Percentiles rank a stretch among this genome's conserved stretches.
phyloP scores from a whole-genome alignment of 1,284 basidiomycete genomes.

The Naganishia liquefaciens region DNA sequence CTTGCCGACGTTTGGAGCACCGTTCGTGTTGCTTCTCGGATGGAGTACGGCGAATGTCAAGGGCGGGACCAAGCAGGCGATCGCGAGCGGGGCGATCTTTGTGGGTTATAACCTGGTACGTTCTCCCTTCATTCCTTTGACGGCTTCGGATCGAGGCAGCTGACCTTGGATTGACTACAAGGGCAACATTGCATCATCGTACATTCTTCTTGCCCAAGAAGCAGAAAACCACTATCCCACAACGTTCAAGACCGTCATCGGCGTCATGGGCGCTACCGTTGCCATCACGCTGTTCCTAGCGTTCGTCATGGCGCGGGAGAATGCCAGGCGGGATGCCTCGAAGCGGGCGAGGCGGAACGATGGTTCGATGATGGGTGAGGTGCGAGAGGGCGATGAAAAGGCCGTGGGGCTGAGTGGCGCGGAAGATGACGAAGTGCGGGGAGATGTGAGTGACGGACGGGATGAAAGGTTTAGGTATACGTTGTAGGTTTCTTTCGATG shows the following conservation, averaged over 20 bases:
- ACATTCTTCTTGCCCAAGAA: slow-evolving; percentile 9
- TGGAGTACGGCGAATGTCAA: slow-evolving; percentile 55
- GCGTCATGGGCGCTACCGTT: slow-evolving; percentile 25
- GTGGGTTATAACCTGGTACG: slow-evolving; percentile 50
- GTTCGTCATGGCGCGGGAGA: slow-evolving; percentile 21
- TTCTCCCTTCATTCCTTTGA: not conserved
- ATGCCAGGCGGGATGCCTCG: slow-evolving; percentile 5
- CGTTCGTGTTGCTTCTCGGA: slow-evolving; percentile 56
- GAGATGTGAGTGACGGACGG: slow-evolving; percentile 18
- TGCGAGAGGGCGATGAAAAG: not conserved
- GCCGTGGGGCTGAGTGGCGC: not conserved
- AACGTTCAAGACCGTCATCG: slow-evolving; percentile 30
- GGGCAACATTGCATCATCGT: slow-evolving; percentile 28
- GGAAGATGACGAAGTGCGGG: not conserved
- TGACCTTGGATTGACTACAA: not conserved
- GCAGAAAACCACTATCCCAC: slow-evolving; percentile 27
- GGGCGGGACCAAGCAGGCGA: slow-evolving; percentile 57
- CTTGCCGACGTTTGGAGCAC: slow-evolving; percentile 56
- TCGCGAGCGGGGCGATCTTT: slow-evolving; percentile 53
- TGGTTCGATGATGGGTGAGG: not conserved
- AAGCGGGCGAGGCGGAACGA: not conserved
- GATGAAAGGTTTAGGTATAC: slow-evolving; percentile 21
- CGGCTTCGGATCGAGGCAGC: too few species aligned
- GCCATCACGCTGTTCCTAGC: slow-evolving; percentile 7
- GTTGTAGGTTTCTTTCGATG: slow-evolving; percentile 2